Evolutionary conservation across 805 yeast genomes (phyloP).

Genomic region (Starmera quercuum): DNA sequence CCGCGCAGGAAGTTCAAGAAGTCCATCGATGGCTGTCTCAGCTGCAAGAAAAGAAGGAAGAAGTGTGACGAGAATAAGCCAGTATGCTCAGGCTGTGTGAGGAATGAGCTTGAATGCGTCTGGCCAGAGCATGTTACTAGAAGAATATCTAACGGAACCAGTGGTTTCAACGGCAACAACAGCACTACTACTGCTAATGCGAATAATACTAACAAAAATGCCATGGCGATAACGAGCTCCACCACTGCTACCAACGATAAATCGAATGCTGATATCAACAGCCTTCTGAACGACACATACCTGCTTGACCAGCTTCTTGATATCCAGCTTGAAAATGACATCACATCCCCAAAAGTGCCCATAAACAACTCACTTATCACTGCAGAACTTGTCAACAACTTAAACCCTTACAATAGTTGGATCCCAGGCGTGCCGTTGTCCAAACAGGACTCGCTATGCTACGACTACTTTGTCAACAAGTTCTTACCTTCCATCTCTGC

Average conservation of each 20-base stretch:
- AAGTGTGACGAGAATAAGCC: slow-evolving; percentile 21
- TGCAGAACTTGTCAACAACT: neutral
- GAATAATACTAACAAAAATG: neutral
- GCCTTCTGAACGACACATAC: too few species aligned
- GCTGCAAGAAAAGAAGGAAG: slow-evolving; percentile 16
- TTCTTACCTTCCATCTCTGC: slow-evolving; percentile 17
- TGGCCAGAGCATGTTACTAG: slow-evolving; percentile 15
- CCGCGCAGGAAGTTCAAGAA: slow-evolving; percentile 10
- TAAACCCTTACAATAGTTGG: neutral
- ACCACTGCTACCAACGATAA: neutral
- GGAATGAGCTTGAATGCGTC: slow-evolving; percentile 5
- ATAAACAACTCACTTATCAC: neutral
- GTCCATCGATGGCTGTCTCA: slow-evolving; percentile 15
- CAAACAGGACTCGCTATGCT: slow-evolving; percentile 12
- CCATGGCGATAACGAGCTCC: too few species aligned
- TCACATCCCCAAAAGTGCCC: neutral
- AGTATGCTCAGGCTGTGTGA: slow-evolving; percentile 10
- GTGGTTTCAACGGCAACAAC: neutral
- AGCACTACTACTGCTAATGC: neutral
- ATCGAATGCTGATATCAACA: too few species aligned
- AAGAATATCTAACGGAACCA: slow-evolving; percentile 1
- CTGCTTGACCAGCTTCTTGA: slow-evolving; percentile 15
- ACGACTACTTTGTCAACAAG: slow-evolving; percentile 12
- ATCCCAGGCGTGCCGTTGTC: slow-evolving; percentile 13
- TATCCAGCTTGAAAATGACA: slow-evolving; percentile 13